These are phyloP conservation scores for Cyathus striatus DNA, from an alignment of 768 basidiomycete genomes.

Conservation along the genomic window DNA sequence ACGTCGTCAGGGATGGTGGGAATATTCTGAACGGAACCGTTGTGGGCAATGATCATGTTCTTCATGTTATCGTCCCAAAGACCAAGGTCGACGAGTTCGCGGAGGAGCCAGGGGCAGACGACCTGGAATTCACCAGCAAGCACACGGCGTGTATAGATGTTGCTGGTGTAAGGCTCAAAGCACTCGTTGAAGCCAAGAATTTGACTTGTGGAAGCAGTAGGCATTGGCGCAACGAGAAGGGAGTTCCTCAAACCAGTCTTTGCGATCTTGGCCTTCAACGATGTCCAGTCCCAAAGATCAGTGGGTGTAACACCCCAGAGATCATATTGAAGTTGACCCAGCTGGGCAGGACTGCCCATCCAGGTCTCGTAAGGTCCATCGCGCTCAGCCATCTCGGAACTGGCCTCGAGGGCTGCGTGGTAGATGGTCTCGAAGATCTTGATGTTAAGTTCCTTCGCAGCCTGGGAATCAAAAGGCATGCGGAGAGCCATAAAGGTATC, in stretches of 20 bases:
- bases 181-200: slow-evolving; percentile 98
- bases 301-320: slow-evolving; percentile 91
- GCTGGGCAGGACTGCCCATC: slow-evolving; percentile 84
- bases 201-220: slow-evolving; percentile 96
- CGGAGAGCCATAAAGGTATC: slow-evolving; percentile 97
- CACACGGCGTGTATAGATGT: slow-evolving; percentile 98
- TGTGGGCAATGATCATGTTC: slow-evolving; percentile 97
- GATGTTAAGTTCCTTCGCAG: slow-evolving; percentile 83
- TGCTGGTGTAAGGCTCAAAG: slow-evolving; percentile 98
- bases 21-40: slow-evolving; percentile 85
- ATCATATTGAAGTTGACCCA: slow-evolving; percentile 90
- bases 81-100: slow-evolving; percentile 91
- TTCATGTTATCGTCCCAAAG: slow-evolving; percentile 99
- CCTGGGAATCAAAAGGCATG: slow-evolving; percentile 90
- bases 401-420: slow-evolving; percentile 89
- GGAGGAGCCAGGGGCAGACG: slow-evolving; percentile 98
- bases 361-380: slow-evolving; percentile 88
- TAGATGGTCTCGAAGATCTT: slow-evolving; percentile 99
- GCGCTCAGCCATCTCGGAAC: slow-evolving; percentile 74
- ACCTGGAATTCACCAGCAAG: slow-evolving; percentile 99
- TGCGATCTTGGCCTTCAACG: slow-evolving; percentile 82
- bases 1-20: slow-evolving; percentile 83
- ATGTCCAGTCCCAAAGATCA: slow-evolving; percentile 90
- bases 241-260: slow-evolving; percentile 85
- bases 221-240: slow-evolving; percentile 93